These are phyloP conservation scores for Eucalyptus coolabah DNA, from an alignment of 345 rosid genomes.

Conservation along the genomic window DNA sequence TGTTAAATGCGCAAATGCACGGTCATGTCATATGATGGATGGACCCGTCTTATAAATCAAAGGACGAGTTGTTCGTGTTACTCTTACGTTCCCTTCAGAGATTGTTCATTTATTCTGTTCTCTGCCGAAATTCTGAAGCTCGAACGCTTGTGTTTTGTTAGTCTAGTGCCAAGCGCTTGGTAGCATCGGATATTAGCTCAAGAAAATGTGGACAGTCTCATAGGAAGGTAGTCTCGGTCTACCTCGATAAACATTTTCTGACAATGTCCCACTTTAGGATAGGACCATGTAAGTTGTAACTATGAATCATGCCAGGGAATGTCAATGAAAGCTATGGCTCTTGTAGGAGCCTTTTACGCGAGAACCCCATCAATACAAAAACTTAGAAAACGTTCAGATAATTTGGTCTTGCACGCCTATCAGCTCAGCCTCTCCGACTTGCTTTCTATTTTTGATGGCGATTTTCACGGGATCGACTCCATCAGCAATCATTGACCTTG, in stretches of 20 bases:
- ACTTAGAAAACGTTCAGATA: neutral
- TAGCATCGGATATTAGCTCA: neutral
- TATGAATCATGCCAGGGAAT: neutral
- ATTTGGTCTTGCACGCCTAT: neutral
- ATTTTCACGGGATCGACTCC: neutral
- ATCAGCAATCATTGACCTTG: neutral
- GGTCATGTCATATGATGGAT: neutral
- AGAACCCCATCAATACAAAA: neutral
- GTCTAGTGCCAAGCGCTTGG: neutral
- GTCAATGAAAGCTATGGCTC: neutral
- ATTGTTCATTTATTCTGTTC: neutral
- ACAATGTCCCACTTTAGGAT: neutral
- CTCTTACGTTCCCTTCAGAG: no score
- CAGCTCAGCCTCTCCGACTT: neutral
- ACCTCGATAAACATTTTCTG: neutral
- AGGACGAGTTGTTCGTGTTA: neutral
- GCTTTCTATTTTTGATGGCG: neutral
- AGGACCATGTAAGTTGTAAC: neutral
- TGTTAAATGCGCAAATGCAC: neutral
- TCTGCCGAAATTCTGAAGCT: neutral
- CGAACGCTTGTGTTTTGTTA: neutral
- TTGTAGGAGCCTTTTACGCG: neutral
- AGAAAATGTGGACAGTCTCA: neutral
- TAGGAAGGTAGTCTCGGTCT: neutral
- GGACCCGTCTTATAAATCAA: neutral